Evolutionary conservation across 305 asterid species (phyloP), one percentile per base, ranked within the genome.

Genomic region (Fraxinus nigra): DNA sequence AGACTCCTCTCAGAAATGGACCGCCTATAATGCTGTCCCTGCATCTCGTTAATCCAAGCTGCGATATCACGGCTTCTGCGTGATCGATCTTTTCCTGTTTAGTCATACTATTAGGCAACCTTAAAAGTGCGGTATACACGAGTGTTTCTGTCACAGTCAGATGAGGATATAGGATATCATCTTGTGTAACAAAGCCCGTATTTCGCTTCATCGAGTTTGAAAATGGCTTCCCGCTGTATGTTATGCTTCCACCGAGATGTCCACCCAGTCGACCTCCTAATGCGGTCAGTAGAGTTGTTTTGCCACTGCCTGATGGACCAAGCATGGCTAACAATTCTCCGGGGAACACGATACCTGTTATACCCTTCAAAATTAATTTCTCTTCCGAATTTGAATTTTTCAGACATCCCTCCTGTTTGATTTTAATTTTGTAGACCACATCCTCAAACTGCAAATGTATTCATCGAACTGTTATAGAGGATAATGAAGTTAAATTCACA

Each of bases 181-280:
- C 95, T 78, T 92, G 98, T 0, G 93, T 84, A 0, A 92, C 98
- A 54, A 91, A 94, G 11, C 97, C 98, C 0, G 89, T 92, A 82
- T 82, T 90, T 2, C 94, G 88, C 75, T 86, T 89, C 82, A 92
- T 83, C 1, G 81, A 61, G 46, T 86, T 92, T 34, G 90, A 80
- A 84, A 89, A 91, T 0, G 91, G 91, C 84, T 85, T 89, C 24
- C 85, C 87, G 80, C 91, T 93, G 85, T 89, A 93, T 8, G 90
- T 87, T 14, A 92, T 85, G 82, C 7, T 40, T 24, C 98, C 97
- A 1, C 75, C 37, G 0, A 90, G 85, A 2, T 38, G 35, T 13
- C 92, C 90, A 32, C 88, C 81, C 3, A 91, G 67, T 0, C 97
- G 90, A 70, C 92, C 93, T 0, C 97, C 97, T 0, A 93, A 35